A percentile compares a stretch with the other conserved stretches of the same genome.
Evolutionary conservation across 371 early-diverging fungal genomes (phyloP).

Genomic region (Actinomortierella ambigua): DNA sequence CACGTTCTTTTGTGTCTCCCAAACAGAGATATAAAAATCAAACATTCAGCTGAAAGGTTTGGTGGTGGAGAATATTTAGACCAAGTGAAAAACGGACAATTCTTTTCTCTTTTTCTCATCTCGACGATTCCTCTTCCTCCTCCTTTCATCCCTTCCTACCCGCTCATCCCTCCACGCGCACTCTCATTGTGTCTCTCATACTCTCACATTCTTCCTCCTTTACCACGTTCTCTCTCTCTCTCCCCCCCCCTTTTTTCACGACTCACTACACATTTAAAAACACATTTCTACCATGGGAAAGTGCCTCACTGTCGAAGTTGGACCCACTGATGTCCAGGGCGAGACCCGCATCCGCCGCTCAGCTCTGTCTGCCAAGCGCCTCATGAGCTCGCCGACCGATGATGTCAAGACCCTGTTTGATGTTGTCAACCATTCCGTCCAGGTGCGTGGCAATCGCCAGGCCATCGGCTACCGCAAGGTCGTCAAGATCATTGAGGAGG

Average conservation of each 20-base stretch:
- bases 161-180: neutral
- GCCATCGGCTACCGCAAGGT: slow-evolving; percentile 74
- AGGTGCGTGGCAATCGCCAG: slow-evolving; percentile 51
- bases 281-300: slow-evolving; percentile 35
- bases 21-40: neutral
- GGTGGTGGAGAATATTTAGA: no score
- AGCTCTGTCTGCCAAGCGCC: slow-evolving; percentile 56
- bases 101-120: neutral
- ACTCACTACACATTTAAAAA: neutral
- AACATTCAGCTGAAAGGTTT: no score
- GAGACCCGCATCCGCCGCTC: slow-evolving; percentile 63
- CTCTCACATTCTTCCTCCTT: neutral
- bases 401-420: slow-evolving; percentile 74
- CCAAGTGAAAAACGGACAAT: neutral
- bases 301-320: slow-evolving; percentile 53
- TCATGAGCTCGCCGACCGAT: slow-evolving; percentile 56
- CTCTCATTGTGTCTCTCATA: neutral
- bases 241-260: slow-evolving; percentile 2
- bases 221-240: neutral
- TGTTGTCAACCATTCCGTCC: slow-evolving; percentile 58
- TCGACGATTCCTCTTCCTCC: neutral
- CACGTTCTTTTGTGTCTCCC: neutral
- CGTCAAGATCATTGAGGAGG: slow-evolving; percentile 70
- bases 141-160: neutral
- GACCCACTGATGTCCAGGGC: slow-evolving; percentile 52